phyloP scores from a whole-genome alignment of 805 yeast genomes.

The Lipomyces sp. region DNA sequence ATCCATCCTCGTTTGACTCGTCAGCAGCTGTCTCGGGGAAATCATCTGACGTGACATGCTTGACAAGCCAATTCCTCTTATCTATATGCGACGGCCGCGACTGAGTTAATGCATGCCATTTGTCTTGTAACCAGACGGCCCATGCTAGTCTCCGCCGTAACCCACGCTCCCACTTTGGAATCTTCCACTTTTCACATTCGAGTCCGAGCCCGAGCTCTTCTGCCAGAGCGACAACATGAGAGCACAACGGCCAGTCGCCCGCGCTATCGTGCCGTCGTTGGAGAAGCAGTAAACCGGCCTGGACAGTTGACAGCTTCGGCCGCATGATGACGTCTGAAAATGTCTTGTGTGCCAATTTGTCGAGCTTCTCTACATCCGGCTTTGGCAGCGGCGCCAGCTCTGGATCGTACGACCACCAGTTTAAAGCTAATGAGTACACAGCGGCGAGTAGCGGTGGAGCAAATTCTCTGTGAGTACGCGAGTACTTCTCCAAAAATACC shows the following conservation, averaged over 20 bases:
- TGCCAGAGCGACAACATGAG: constrained; percentile 73
- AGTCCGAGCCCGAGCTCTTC: constrained; percentile 90
- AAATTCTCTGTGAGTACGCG: constrained; percentile 88
- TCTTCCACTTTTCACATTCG: constrained; percentile 87
- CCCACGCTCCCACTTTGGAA: constrained; percentile 95
- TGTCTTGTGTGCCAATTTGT: constrained; percentile 66
- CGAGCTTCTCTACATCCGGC: constrained; percentile 74
- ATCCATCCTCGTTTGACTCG: constrained; percentile 50
- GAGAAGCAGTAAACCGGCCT: constrained; percentile 78
- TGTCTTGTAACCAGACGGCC: constrained; percentile 93
- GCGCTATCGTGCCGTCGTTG: constrained; percentile 51
- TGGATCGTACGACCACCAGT: constrained; percentile 94
- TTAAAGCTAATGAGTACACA: constrained; percentile 83
- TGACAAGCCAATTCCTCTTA: constrained; percentile 80
- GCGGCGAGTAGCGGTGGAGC: constrained; percentile 91
- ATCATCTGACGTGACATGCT: constrained; percentile 56
- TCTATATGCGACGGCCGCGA: constrained; percentile 83
- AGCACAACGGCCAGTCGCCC: constrained; percentile 41
- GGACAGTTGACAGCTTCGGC: constrained; percentile 90
- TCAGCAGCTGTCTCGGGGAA: constrained; percentile 41
- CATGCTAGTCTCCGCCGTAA: constrained; percentile 86
- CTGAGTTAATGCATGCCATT: constrained; percentile 84
- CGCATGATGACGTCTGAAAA: constrained; percentile 76
- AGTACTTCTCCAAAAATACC: constrained; percentile 87
- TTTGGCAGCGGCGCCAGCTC: constrained; percentile 73